Evolutionary conservation across 805 yeast species (phyloP).

Genomic region (Candida fluviatilis): DNA sequence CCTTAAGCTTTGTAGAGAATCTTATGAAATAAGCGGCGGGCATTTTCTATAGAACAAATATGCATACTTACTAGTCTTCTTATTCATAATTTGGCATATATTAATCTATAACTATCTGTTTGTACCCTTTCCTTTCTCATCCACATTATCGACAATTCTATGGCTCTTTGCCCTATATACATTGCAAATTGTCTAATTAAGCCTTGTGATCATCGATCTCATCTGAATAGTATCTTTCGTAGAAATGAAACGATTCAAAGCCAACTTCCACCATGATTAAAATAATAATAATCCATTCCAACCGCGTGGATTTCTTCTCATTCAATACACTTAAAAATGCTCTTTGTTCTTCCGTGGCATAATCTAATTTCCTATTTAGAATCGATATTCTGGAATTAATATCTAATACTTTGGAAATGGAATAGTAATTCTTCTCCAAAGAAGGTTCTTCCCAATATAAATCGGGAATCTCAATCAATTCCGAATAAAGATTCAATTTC

Average conservation of each 20-base stretch:
- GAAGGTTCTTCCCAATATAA: conserved; percentile 90
- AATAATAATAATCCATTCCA: conserved; percentile 86
- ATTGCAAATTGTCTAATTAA: too few species aligned
- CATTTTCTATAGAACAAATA: too few species aligned
- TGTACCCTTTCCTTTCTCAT: neutral
- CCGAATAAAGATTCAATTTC: conserved; percentile 78
- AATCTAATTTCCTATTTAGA: conserved; percentile 80
- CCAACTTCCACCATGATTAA: conserved; percentile 82
- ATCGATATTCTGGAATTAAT: conserved; percentile 73
- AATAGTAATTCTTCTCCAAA: conserved; percentile 69
- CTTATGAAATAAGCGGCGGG: too few species aligned
- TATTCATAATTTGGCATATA: too few species aligned
- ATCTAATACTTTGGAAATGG: conserved; percentile 69
- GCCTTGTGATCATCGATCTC: too few species aligned
- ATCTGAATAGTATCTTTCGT: conserved; percentile 14
- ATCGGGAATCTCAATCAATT: conserved; percentile 88
- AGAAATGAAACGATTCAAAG: conserved; percentile 74
- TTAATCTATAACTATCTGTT: too few species aligned
- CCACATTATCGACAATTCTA: too few species aligned
- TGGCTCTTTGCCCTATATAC: neutral
- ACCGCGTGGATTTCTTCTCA: conserved; percentile 68
- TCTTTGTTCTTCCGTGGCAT: conserved; percentile 83
- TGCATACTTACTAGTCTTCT: too few species aligned
- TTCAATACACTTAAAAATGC: conserved; percentile 71
- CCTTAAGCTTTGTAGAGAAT: too few species aligned